phyloP scores from a whole-genome alignment of 129 eudicot species.

The Gnaphalium uliginosum region DNA sequence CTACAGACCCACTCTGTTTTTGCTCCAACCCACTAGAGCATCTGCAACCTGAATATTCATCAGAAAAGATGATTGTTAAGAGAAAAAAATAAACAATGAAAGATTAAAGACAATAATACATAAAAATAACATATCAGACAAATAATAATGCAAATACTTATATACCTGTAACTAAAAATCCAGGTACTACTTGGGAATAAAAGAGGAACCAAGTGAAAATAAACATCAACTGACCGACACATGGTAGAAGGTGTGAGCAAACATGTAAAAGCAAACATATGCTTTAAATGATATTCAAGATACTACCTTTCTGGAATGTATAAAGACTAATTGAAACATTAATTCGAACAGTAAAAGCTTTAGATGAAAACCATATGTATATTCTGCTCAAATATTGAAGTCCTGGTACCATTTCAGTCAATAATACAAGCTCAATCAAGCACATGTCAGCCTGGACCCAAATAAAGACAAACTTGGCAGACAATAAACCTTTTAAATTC shows the following conservation, averaged over 20 bases:
- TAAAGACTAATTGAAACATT: not conserved
- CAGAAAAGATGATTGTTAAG: slow-evolving; percentile 11
- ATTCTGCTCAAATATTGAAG: slow-evolving; percentile 21
- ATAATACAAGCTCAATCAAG: slow-evolving; percentile 22
- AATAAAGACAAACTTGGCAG: slow-evolving; percentile 16
- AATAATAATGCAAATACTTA: not conserved
- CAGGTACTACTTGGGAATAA: not conserved
- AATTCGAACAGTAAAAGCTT: slow-evolving; percentile 10
- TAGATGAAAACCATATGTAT: slow-evolving; percentile 18
- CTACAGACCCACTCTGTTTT: slow-evolving; percentile 12
- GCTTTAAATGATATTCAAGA: slow-evolving; percentile 2
- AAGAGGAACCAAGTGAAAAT: slow-evolving; percentile 1
- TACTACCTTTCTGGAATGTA: slow-evolving; percentile 7
- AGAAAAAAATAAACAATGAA: not conserved
- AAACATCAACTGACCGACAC: not conserved
- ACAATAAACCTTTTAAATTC: slow-evolving; percentile 3
- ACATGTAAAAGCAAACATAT: not conserved
- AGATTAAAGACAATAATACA: not conserved
- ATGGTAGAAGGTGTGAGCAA: slow-evolving; percentile 10
- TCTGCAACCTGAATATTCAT: slow-evolving; percentile 25
- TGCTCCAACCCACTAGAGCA: slow-evolving; percentile 25
- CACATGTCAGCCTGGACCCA: slow-evolving; percentile 24
- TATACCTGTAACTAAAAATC: slow-evolving; percentile 9
- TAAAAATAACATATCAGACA: not conserved
- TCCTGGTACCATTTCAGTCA: slow-evolving; percentile 24